phyloP scores from a whole-genome alignment of 305 asterid species.

The Fraxinus floribunda region DNA sequence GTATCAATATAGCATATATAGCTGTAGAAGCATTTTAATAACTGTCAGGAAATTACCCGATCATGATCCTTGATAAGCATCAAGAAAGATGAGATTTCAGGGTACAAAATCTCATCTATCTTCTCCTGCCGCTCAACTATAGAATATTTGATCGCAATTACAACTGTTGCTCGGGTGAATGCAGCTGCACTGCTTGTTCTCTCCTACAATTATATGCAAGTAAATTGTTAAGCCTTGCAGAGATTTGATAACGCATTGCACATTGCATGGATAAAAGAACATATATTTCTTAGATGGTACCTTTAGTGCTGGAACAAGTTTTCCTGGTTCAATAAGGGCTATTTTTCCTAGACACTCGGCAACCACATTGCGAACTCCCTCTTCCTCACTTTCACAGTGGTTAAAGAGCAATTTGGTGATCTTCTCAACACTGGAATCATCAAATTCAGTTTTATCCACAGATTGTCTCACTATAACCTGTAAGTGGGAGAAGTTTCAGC shows the following conservation, averaged over 20 bases:
- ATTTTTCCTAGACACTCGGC: slow-evolving; percentile 99
- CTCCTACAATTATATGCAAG: slow-evolving; percentile 53
- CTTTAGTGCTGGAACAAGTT: slow-evolving; percentile 97
- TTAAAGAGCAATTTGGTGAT: slow-evolving; percentile 85
- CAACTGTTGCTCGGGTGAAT: slow-evolving; percentile 96
- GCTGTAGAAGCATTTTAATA: not conserved
- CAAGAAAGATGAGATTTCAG: slow-evolving; percentile 84
- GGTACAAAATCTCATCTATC: slow-evolving; percentile 81
- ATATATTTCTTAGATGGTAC: slow-evolving; percentile 42
- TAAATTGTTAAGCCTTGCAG: slow-evolving; percentile 22
- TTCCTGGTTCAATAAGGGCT: slow-evolving; percentile 93
- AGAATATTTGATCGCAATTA: slow-evolving; percentile 86
- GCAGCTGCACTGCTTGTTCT: slow-evolving; percentile 80
- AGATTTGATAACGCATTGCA: not conserved
- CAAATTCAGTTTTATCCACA: slow-evolving; percentile 96
- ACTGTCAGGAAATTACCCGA: slow-evolving; percentile 54
- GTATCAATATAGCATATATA: not conserved
- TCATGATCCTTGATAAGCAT: slow-evolving; percentile 93
- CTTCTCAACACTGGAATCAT: slow-evolving; percentile 89
- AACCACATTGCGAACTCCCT: slow-evolving; percentile 99
- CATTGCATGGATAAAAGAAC: not conserved
- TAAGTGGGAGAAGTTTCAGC: slow-evolving; percentile 21
- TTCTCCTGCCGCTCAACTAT: slow-evolving; percentile 93
- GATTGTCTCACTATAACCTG: slow-evolving; percentile 99
- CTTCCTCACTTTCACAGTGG: slow-evolving; percentile 99